phyloP scores from a whole-genome alignment of 106 monocot genomes.

The Allium sativum region DNA sequence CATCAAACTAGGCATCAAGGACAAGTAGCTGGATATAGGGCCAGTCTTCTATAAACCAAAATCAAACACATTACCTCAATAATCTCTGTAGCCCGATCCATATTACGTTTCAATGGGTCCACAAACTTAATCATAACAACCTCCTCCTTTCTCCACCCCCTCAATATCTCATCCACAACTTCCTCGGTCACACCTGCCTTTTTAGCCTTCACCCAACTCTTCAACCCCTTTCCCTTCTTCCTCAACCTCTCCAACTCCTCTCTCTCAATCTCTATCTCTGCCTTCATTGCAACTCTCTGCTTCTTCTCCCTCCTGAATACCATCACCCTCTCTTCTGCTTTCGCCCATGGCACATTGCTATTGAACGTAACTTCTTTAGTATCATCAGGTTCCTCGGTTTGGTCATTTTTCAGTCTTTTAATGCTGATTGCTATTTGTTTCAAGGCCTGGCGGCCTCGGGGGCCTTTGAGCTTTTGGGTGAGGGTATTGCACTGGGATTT shows the following conservation, averaged over 20 bases:
- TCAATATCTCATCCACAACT: constrained; percentile 57
- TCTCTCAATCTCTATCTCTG: constrained; percentile 40
- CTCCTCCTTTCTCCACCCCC: constrained; percentile 44
- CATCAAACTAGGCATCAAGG: no score
- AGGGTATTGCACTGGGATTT: constrained; percentile 15
- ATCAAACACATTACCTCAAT: constrained; percentile 42
- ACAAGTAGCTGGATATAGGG: no score
- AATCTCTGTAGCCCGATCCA: constrained; percentile 82
- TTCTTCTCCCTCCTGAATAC: constrained; percentile 63
- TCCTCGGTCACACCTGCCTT: constrained; percentile 72
- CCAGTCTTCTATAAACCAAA: background rate
- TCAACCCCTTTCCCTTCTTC: constrained; percentile 35
- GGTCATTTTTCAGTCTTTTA: constrained; percentile 23
- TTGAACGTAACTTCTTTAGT: constrained; percentile 1
- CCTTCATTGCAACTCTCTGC: constrained; percentile 31
- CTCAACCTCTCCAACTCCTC: constrained; percentile 38
- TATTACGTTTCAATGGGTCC: constrained; percentile 55
- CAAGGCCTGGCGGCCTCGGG: constrained; percentile 45
- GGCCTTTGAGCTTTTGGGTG: constrained; percentile 41
- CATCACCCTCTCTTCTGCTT: constrained; percentile 19
- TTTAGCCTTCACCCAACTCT: constrained; percentile 65
- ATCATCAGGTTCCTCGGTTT: background rate
- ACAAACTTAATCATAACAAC: constrained; percentile 64
- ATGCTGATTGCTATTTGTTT: constrained; percentile 41
- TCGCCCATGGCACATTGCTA: constrained; percentile 39